These are phyloP conservation scores for Termitomyces titanicus DNA, from an alignment of 768 basidiomycete species.

Conservation along the genomic window DNA sequence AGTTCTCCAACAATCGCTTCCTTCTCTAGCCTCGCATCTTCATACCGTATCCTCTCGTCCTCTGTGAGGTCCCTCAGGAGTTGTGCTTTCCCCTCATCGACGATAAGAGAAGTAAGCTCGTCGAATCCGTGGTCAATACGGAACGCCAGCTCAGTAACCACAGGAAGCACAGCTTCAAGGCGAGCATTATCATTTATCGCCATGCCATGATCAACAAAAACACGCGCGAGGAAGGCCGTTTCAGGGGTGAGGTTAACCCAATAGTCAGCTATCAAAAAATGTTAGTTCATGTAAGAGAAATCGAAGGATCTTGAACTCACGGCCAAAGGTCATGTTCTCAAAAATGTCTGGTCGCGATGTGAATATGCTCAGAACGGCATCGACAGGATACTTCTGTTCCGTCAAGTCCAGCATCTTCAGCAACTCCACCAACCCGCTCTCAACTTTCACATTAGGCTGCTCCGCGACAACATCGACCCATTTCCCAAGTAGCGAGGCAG, in stretches of 20 bases:
- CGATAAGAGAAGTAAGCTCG: conserved; percentile 25
- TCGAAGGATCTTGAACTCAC: conserved; percentile 33
- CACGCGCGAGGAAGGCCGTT: conserved; percentile 75
- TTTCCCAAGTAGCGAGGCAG: conserved; percentile 61
- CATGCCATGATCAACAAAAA: conserved; percentile 78
- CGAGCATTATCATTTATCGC: conserved; percentile 54
- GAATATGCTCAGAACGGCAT: conserved; percentile 74
- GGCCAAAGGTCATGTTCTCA: conserved; percentile 63
- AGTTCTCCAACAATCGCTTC: conserved; percentile 81
- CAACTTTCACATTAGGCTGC: conserved; percentile 17
- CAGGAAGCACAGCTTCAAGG: conserved; percentile 72
- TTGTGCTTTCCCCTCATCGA: conserved; percentile 20
- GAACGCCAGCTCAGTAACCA: conserved; percentile 80
- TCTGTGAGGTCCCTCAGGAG: conserved; percentile 21
- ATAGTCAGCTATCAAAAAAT: conserved; percentile 49
- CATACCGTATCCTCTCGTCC: conserved; percentile 35
- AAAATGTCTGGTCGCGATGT: conserved; percentile 60
- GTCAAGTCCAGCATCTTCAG: conserved; percentile 52
- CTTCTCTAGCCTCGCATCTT: conserved; percentile 45
- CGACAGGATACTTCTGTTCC: conserved; percentile 56
- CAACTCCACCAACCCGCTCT: conserved; percentile 19
- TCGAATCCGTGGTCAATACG: conserved; percentile 72
- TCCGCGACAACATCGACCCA: conserved; percentile 70
- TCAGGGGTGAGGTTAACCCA: conserved; percentile 73
- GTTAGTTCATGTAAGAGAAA: neutral